Conservation (phyloP, 129 eudicot species). For the Gnaphalium uliginosum region DNA sequence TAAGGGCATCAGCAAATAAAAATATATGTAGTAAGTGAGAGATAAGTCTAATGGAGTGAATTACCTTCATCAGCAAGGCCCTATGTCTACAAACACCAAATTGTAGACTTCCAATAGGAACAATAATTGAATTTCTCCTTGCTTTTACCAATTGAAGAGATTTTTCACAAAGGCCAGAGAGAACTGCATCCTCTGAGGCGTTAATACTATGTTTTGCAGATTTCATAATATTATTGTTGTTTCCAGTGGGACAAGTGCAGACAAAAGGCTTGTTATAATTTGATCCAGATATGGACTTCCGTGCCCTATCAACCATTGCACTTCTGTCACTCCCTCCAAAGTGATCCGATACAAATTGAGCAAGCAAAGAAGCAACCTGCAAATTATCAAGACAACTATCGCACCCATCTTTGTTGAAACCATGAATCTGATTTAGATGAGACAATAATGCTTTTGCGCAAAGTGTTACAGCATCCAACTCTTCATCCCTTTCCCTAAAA, state of each 20-base stretch:
- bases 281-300: slow-evolving; percentile 77
- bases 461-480: slow-evolving; percentile 63
- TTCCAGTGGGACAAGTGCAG: slow-evolving; percentile 87
- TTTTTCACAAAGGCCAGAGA: slow-evolving; percentile 70
- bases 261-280: slow-evolving; percentile 82
- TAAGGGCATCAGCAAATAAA: background rate
- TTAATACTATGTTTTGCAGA: slow-evolving; percentile 35
- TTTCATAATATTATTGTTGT: slow-evolving; percentile 35
- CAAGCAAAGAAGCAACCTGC: slow-evolving; percentile 84
- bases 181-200: slow-evolving; percentile 51
- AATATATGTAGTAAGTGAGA: background rate
- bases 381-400: slow-evolving; percentile 36
- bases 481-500: slow-evolving; percentile 76
- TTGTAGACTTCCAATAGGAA: slow-evolving; percentile 83
- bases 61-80: slow-evolving; percentile 90
- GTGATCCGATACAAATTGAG: slow-evolving; percentile 89
- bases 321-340: slow-evolving; percentile 96
- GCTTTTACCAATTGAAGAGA: slow-evolving; percentile 67
- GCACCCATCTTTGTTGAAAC: slow-evolving; percentile 31
- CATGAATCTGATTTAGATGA: slow-evolving; percentile 49
- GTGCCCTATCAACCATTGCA: slow-evolving; percentile 51
- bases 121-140: slow-evolving; percentile 60
- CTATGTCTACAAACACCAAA: slow-evolving; percentile 97
- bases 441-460: slow-evolving; percentile 63
- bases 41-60: background rate